A percentile compares a stretch with the other conserved stretches of the same genome.
Evolutionary conservation across 2,329 filamentous ascomycete species (phyloP).

Genomic region (Aureobasidium vineae): DNA sequence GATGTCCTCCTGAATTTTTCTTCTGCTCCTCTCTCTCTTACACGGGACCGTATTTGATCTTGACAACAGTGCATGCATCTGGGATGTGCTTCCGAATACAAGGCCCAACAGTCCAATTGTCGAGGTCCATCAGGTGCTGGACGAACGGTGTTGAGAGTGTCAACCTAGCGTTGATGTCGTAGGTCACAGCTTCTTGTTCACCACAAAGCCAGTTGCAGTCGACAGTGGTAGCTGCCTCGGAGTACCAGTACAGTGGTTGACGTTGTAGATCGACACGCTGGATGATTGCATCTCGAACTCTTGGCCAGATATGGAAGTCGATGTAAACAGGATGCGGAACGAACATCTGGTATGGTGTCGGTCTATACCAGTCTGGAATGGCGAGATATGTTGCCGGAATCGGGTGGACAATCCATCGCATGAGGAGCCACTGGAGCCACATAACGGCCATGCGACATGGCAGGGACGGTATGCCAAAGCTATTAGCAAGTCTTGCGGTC

Average conservation of each 20-base stretch:
- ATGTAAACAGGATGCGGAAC: constrained; percentile 57
- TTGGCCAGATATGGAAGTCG: constrained; percentile 25
- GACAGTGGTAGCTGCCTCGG: constrained; percentile 10
- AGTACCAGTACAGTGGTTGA: constrained; percentile 18
- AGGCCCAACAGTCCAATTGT: constrained; percentile 22
- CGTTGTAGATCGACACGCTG: constrained; percentile 17
- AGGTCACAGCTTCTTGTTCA: constrained; percentile 4
- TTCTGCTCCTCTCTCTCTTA: background rate
- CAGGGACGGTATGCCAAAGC: background rate
- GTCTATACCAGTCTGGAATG: constrained; percentile 68
- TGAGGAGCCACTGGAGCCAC: constrained; percentile 45
- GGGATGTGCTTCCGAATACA: constrained; percentile 16
- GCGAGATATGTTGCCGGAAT: constrained; percentile 73
- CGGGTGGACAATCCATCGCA: constrained; percentile 75
- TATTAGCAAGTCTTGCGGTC: constrained; percentile 22
- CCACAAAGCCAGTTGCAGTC: constrained; percentile 14
- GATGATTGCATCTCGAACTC: constrained; percentile 17
- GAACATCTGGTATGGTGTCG: constrained; percentile 62
- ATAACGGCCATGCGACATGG: constrained; percentile 19
- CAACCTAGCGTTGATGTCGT: background rate
- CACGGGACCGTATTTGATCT: constrained; percentile 15
- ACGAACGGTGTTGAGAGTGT: background rate
- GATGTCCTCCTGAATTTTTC: background rate
- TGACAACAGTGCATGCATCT: constrained; percentile 19
- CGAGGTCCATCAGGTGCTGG: constrained; percentile 8